Evolutionary conservation across 176 grass and related monocot species (phyloP).

Genomic region (Olyra latifolia): DNA sequence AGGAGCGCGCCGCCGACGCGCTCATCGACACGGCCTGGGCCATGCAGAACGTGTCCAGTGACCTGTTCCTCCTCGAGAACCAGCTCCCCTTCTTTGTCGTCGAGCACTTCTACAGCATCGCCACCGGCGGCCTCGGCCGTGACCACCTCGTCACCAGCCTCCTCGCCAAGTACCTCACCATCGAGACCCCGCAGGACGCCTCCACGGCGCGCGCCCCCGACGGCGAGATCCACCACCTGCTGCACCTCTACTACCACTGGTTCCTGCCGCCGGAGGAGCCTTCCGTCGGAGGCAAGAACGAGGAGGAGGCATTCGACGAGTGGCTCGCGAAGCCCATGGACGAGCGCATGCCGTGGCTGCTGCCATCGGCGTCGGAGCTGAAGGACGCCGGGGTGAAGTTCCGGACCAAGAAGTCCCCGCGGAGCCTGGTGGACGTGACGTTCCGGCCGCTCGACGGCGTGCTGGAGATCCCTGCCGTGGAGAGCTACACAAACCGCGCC

Average conservation of each 20-base stretch:
- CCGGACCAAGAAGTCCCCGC: constrained; percentile 34
- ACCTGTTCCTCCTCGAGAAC: constrained; percentile 58
- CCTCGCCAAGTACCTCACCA: constrained; percentile 46
- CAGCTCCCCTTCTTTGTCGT: constrained; percentile 53
- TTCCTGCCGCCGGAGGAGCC: constrained; percentile 43
- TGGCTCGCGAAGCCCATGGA: constrained; percentile 16
- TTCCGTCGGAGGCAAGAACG: neutral
- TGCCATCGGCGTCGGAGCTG: constrained; percentile 43
- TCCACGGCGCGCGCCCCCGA: neutral
- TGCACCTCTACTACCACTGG: constrained; percentile 60
- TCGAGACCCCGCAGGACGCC: constrained; percentile 12
- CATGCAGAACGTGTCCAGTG: constrained; percentile 46
- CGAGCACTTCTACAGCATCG: constrained; percentile 40
- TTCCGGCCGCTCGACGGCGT: constrained; percentile 15
- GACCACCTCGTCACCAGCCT: constrained; percentile 24
- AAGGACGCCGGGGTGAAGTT: constrained; percentile 36
- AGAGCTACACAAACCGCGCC: constrained; percentile 44
- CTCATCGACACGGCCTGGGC: constrained; percentile 39
- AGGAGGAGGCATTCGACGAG: constrained; percentile 32
- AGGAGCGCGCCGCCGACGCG: constrained; percentile 36
- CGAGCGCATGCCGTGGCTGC: constrained; percentile 31
- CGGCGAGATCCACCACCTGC: constrained; percentile 51
- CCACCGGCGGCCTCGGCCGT: constrained; percentile 20
- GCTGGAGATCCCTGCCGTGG: constrained; percentile 49
- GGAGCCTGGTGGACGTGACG: constrained; percentile 45